Conservation (phyloP, 2,329 filamentous ascomycete species). For the Leptoxyphium fumago region DNA sequence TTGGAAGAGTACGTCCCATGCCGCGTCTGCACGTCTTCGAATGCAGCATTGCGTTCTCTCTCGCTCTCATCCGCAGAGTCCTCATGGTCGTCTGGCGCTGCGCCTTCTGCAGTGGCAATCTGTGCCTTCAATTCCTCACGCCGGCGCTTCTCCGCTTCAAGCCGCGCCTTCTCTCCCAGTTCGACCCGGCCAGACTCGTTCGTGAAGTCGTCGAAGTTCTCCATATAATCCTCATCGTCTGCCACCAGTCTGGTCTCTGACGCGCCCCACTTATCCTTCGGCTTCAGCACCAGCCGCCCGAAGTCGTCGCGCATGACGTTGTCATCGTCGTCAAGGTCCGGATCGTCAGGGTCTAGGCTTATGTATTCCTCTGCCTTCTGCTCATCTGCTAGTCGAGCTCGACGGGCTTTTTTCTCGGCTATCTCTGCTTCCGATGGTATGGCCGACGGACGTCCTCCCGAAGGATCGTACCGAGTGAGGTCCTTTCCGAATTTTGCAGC, state of each 20-base stretch:
- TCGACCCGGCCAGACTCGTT: slow-evolving; percentile 69
- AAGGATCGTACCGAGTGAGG: slow-evolving; percentile 19
- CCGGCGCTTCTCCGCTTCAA: slow-evolving; percentile 25
- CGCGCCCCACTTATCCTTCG: slow-evolving; percentile 43
- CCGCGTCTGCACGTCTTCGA: slow-evolving; percentile 73
- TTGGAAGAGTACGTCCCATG: slow-evolving; percentile 60
- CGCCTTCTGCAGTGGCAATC: slow-evolving; percentile 59
- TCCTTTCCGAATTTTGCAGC: slow-evolving; percentile 41
- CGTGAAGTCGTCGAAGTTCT: slow-evolving; percentile 77
- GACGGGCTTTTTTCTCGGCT: slow-evolving; percentile 74
- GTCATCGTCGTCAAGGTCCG: slow-evolving; percentile 28
- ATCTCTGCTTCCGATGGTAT: slow-evolving; percentile 80
- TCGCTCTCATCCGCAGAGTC: slow-evolving; percentile 55
- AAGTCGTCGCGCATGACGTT: slow-evolving; percentile 26
- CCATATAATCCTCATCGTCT: slow-evolving; percentile 84
- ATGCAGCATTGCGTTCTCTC: slow-evolving; percentile 55
- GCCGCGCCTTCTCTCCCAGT: slow-evolving; percentile 53
- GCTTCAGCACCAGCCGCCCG: slow-evolving; percentile 31
- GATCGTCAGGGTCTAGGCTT: slow-evolving; percentile 46
- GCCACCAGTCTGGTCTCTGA: slow-evolving; percentile 55
- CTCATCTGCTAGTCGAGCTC: slow-evolving; percentile 64
- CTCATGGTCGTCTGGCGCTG: slow-evolving; percentile 32
- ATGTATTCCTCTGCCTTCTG: slow-evolving; percentile 44
- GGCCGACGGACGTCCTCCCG: slow-evolving; percentile 13
- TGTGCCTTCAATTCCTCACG: slow-evolving; percentile 69